Conservation (phyloP, 176 grass and related monocot genomes). For the Ensete glaucum region DNA sequence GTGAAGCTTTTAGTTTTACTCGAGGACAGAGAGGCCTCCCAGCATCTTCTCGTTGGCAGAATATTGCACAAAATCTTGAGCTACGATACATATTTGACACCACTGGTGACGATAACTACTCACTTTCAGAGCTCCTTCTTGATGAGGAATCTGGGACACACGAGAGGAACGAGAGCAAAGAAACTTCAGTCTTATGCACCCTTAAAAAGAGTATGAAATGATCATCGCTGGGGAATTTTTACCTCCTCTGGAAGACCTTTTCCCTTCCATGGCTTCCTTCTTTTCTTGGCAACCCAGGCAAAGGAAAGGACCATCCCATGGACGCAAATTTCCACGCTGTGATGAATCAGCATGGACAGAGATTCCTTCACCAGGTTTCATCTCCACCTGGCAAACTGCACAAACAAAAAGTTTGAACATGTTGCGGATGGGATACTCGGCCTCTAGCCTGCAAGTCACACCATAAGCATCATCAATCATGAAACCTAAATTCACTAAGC, state of each 20-base stretch:
- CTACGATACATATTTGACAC: conserved; percentile 1
- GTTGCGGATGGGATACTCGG: conserved; percentile 57
- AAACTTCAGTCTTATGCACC: conserved; percentile 5
- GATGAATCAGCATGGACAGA: conserved; percentile 57
- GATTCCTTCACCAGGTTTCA: conserved; percentile 56
- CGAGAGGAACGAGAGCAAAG: conserved; percentile 1
- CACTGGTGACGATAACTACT: neutral
- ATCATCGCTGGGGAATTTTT: conserved; percentile 22
- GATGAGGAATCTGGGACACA: conserved; percentile 25
- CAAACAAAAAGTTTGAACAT: conserved; percentile 70
- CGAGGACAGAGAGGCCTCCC: neutral
- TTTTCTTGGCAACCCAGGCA: conserved; percentile 71
- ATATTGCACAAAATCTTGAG: neutral
- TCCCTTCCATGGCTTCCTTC: conserved; percentile 92
- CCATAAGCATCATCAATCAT: conserved; percentile 9
- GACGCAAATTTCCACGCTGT: conserved; percentile 44
- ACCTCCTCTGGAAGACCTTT: conserved; percentile 35
- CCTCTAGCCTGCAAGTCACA: conserved; percentile 53
- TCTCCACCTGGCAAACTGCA: conserved; percentile 58
- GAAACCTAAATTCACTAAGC: conserved; percentile 2
- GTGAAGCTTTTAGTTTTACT: neutral
- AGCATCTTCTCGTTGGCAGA: neutral
- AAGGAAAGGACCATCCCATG: conserved; percentile 86
- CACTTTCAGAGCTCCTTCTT: conserved; percentile 14
- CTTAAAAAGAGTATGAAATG: conserved; percentile 9